These are phyloP conservation scores for Citrullus amarus DNA, from an alignment of 306 rosid species.

Conservation along the genomic window DNA sequence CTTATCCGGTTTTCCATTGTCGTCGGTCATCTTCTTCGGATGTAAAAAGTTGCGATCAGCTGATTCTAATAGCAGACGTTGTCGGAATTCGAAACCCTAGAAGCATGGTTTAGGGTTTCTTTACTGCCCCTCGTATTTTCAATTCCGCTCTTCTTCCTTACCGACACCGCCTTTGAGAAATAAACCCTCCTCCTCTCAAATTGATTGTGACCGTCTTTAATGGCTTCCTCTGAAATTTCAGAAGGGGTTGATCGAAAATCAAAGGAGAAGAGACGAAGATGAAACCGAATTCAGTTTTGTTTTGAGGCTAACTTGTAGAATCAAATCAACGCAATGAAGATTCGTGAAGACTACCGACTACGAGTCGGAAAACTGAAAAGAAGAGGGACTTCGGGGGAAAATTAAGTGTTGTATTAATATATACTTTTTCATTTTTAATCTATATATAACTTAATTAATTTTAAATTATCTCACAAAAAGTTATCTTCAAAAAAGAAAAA, in stretches of 20 bases:
- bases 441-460: too few relatives aligned
- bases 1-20: conserved; percentile 21
- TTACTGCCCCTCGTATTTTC: neutral
- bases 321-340: neutral
- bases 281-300: neutral
- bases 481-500: too few relatives aligned
- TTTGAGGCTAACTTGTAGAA: neutral
- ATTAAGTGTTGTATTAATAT: too few relatives aligned
- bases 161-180: neutral
- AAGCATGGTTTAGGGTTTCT: conserved; percentile 18
- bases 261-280: neutral
- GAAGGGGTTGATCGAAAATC: neutral
- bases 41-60: conserved; percentile 2
- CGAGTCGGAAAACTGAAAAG: neutral
- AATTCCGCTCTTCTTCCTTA: neutral
- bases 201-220: neutral
- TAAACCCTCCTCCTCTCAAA: neutral
- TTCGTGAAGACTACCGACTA: neutral
- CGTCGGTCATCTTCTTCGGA: conserved; percentile 33
- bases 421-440: neutral
- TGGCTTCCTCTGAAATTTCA: neutral
- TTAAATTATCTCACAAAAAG: too few relatives aligned
- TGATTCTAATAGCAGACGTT: conserved; percentile 1
- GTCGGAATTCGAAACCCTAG: conserved; percentile 17
- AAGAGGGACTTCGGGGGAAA: neutral